Conservation (phyloP, 257 asterid genomes). For the Nyctanthes arbortristis region DNA sequence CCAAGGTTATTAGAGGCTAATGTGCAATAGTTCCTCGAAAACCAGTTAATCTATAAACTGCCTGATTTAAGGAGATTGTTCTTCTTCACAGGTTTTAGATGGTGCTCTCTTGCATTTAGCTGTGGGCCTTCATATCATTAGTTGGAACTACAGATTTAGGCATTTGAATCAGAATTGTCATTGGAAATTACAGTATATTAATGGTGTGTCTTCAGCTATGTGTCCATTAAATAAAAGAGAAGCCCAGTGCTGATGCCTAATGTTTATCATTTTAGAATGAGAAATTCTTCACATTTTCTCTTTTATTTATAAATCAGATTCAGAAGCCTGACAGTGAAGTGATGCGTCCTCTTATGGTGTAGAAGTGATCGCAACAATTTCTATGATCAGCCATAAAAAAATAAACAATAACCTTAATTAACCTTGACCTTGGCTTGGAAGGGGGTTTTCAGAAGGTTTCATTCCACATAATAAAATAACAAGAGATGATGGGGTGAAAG, state of each 20-base stretch:
- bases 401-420: not conserved
- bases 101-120: not conserved
- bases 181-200: not conserved
- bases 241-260: not conserved
- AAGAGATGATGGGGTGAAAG: not conserved
- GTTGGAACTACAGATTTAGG: not conserved
- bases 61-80: not conserved
- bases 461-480: not conserved
- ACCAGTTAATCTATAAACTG: not conserved
- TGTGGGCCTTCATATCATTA: not conserved
- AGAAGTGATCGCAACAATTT: not conserved
- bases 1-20: not conserved
- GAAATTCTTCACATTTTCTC: not conserved
- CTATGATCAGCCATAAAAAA: not conserved
- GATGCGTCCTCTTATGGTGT: not conserved
- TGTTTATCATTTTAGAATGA: not conserved
- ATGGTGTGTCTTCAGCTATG: not conserved
- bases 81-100: not conserved
- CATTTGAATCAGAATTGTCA: not conserved
- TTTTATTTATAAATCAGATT: not conserved
- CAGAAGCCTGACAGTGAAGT: not conserved
- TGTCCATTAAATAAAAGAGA: not conserved
- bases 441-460: not conserved
- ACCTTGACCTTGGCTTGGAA: not conserved
- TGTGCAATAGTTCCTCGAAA: not conserved